Evolutionary conservation across 1,284 basidiomycete genomes (phyloP), one percentile per base, ranked within the genome.

Genomic region (Melampsora americana): DNA sequence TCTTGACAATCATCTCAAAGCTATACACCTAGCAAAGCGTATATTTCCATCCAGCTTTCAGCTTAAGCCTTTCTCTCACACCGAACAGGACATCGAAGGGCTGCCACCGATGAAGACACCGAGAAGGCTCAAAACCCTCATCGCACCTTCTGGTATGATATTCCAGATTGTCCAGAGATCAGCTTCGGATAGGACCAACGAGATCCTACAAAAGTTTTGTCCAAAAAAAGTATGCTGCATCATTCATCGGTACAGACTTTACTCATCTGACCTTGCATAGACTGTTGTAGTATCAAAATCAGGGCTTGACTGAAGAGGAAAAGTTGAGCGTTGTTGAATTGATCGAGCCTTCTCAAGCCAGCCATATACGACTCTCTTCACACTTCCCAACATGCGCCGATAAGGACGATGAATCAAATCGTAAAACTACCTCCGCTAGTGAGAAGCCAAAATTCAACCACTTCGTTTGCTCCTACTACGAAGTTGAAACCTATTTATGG

Each of bases 11-110:
- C 32, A 66, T 65, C 23, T 72, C 26, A 50, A 50, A 56, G 42
- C 61, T 7, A 50, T 72, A 20, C 20, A 72, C 50, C 44, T 72
- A 28, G 64, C 70, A n/a, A 72, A 72, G 35, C 35, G 46, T 42
- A 65, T 66, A 32, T 72, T 72, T 42, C 70, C 70, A 30, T 65
- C 70, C 12, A 61, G 65, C 32, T 72, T 48, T 72, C n/a, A 35
- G 12, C 48, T 72, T 28, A 26, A 42, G 42, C 65, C 70, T 32
- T 72, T 72, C 23, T 65, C 61, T 23, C 16, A 9, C 30, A 50
- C 18, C 4, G 59, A 48, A 18, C 70, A 65, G 53, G 70, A 46
- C 46, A 46, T 72, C 44, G n/a, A 32, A 20, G 50, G 65, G 26
- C 46, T 65, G 23, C 9, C 30, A 16, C 35, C 35, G 14, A 59